Base-by-base conservation (phyloP, 2,329 filamentous ascomycete genomes). In the Fusarium sp. region DNA sequence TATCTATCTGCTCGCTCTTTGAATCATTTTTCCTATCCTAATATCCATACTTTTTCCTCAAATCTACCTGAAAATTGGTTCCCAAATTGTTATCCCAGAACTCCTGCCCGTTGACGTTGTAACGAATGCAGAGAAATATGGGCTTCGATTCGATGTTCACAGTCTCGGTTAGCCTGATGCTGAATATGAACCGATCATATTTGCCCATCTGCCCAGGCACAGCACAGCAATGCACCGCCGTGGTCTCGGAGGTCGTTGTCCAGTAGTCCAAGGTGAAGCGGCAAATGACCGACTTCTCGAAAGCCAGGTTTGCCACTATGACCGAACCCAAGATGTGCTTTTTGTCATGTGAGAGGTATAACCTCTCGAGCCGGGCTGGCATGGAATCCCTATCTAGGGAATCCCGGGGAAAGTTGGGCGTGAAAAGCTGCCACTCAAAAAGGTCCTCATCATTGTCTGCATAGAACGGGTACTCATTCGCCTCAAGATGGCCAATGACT, bases 21-120 rank as follows among this genome's bases (percentile, higher is more conserved):
- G 24, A 52, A 52, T 7, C 47, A 27, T 13, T 52, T 52, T 52
- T 52, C 27, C 10, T 27, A 4, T 42, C 27, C 18, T 52, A 52
- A 18, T 18, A 52, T 31, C 27, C 47, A 20, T 52, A 52, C 47
- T 52, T 31, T 52, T 52, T 52, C n/a, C 47, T 29, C 8, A 52
- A 20, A 31, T 52, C 47, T n/a, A 31, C 47, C 47, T 52, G 47
- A 31, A 52, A 52, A 52, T 52, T 52, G 18, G 47, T 52, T 18
- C 47, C 47, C 27, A 52, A n/a, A 31, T 52, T 52, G 47, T 52
- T 52, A 37, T 59, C 56, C 56, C 56, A 59, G 22, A 59, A 59
- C 31, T 59, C 56, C 35, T 59, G 56, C 6, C 31, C 56, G 34
- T 40, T 38, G 34, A 37, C 31, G 31, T 13, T 37, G 35, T 59